Conservation (phyloP, 2,329 filamentous ascomycete species). For the Tolypocladium ophioglossoides region DNA sequence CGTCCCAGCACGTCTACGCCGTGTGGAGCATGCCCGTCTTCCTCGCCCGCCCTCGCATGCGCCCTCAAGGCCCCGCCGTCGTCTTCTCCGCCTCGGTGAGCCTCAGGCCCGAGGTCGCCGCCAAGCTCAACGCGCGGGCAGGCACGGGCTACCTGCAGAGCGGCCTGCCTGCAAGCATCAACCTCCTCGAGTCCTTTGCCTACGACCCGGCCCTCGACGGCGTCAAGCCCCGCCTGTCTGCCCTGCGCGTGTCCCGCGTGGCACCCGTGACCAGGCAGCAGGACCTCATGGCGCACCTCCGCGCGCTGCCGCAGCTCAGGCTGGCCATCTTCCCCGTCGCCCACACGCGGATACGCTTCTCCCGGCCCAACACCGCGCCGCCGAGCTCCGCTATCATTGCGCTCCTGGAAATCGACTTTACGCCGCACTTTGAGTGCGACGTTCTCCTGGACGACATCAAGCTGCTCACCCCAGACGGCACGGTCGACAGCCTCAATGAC, state of each 20-base stretch:
- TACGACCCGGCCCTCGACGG: conserved; percentile 53
- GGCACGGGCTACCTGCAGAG: conserved; percentile 58
- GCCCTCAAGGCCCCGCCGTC: conserved; percentile 55
- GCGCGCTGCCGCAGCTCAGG: conserved; percentile 50
- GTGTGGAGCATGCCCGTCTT: conserved; percentile 52
- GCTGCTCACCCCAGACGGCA: conserved; percentile 46
- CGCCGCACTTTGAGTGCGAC: conserved; percentile 56
- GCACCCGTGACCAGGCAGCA: conserved; percentile 54
- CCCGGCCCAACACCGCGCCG: conserved; percentile 48
- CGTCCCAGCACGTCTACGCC: conserved; percentile 35
- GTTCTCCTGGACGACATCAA: conserved; percentile 50
- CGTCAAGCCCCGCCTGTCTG: conserved; percentile 57
- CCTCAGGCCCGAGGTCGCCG: conserved; percentile 37
- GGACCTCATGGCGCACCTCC: conserved; percentile 52
- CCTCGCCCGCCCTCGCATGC: conserved; percentile 48
- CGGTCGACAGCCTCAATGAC: conserved; percentile 46
- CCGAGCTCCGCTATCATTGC: conserved; percentile 54
- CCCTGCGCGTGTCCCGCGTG: conserved; percentile 63
- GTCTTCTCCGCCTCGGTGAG: conserved; percentile 54
- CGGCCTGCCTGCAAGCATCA: conserved; percentile 58
- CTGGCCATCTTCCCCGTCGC: conserved; percentile 58
- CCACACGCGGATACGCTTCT: conserved; percentile 64
- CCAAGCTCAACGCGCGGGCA: conserved; percentile 12
- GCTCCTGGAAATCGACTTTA: conserved; percentile 64
- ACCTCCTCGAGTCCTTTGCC: conserved; percentile 65